phyloP scores from a whole-genome alignment of 495 filamentous ascomycete genomes.

The Neurospora sp. region DNA sequence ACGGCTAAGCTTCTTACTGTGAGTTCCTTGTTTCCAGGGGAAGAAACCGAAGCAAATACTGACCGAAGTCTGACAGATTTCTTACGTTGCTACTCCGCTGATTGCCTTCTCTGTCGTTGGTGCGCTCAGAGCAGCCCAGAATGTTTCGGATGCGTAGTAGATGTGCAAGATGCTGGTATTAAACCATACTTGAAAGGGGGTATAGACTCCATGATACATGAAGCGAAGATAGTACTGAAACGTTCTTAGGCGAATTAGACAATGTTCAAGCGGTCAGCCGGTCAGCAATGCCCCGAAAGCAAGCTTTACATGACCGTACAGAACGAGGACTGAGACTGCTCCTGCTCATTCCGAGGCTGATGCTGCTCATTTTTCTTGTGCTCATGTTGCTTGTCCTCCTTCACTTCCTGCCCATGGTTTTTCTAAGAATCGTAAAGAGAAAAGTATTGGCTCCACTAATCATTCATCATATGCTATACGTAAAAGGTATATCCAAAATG shows the following conservation, averaged over 20 bases:
- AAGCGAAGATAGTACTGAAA: background rate
- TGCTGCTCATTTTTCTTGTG: background rate
- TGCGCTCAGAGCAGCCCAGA: background rate
- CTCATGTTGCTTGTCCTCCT: background rate
- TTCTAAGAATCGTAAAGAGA: background rate
- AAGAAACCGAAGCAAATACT: background rate
- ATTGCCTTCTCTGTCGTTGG: background rate
- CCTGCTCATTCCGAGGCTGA: background rate
- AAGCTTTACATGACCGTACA: background rate
- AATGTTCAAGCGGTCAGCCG: background rate
- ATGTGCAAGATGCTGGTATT: background rate
- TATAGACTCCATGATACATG: background rate
- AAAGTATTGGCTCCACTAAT: background rate
- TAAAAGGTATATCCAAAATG: background rate
- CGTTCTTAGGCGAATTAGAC: background rate
- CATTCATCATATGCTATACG: background rate
- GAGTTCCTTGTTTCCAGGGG: constrained; percentile 10
- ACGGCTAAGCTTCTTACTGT: constrained; percentile 64
- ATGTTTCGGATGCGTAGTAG: background rate
- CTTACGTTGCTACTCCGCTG: background rate
- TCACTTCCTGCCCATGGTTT: background rate
- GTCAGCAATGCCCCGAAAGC: background rate
- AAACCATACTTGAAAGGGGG: background rate
- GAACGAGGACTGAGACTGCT: background rate
- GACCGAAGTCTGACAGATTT: background rate